Evolutionary conservation across 352 stramenopile species (phyloP).

Genomic region (Thalassiosira livingstoniorum): DNA sequence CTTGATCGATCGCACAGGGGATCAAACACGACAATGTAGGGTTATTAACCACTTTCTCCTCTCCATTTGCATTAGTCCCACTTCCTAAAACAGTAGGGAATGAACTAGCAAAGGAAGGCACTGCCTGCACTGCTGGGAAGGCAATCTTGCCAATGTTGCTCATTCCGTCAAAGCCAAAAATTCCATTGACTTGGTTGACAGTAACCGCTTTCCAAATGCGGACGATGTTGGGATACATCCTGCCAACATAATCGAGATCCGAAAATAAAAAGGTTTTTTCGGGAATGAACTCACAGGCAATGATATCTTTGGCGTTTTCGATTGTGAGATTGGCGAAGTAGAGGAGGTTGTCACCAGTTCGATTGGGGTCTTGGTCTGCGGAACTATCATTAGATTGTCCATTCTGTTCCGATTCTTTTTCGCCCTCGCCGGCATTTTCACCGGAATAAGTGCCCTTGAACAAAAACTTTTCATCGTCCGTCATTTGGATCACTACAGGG

Average conservation of each 20-base stretch:
- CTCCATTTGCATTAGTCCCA: background rate
- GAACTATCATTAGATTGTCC: background rate
- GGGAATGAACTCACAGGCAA: slow-evolving; percentile 92
- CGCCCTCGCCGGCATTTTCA: slow-evolving; percentile 38
- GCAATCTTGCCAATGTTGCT: slow-evolving; percentile 99
- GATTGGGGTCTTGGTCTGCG: slow-evolving; percentile 39
- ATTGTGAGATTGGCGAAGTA: slow-evolving; percentile 92
- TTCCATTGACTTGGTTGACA: slow-evolving; percentile 95
- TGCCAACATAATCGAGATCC: slow-evolving; percentile 98
- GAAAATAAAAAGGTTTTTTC: slow-evolving; percentile 99
- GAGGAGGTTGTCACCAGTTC: slow-evolving; percentile 85
- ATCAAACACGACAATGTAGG: slow-evolving; percentile 95
- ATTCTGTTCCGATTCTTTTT: background rate
- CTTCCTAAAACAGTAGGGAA: slow-evolving; percentile 91
- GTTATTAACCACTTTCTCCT: slow-evolving; percentile 64
- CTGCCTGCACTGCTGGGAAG: slow-evolving; percentile 98
- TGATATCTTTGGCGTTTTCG: slow-evolving; percentile 99
- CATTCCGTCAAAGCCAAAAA: slow-evolving; percentile 98
- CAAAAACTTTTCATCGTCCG: slow-evolving; percentile 99
- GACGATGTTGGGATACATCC: slow-evolving; percentile 99
- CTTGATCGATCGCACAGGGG: slow-evolving; percentile 99
- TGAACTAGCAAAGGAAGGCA: slow-evolving; percentile 96
- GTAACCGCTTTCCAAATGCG: slow-evolving; percentile 99
- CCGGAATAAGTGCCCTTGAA: slow-evolving; percentile 95
- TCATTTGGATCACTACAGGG: slow-evolving; percentile 99